Evolutionary conservation across 75 land plant species (phyloP).

Genomic region (Cupressus sempervirens): DNA sequence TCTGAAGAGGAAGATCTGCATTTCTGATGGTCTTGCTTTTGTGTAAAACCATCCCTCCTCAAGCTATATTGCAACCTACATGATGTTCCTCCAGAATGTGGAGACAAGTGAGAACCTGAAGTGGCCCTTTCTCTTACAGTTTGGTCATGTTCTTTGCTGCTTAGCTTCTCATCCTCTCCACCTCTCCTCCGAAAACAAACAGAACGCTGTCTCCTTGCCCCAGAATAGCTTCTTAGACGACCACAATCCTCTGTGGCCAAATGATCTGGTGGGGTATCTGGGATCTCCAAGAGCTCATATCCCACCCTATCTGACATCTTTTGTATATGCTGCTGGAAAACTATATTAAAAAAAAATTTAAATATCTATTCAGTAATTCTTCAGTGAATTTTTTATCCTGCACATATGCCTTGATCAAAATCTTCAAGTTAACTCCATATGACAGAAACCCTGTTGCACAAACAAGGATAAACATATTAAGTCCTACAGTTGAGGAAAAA

Average conservation of each 20-base stretch:
- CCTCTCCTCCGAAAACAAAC: neutral
- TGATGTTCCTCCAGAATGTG: neutral
- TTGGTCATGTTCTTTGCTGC: neutral
- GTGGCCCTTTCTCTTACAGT: neutral
- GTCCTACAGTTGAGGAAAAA: neutral
- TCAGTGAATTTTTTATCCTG: neutral
- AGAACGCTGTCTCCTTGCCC: neutral
- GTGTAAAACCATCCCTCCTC: neutral
- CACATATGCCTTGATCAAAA: neutral
- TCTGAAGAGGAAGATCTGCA: neutral
- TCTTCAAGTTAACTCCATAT: neutral
- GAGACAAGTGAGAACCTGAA: neutral
- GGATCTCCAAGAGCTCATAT: constrained; percentile 9
- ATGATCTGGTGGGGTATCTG: constrained; percentile 2
- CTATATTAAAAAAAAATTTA: neutral
- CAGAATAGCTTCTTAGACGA: neutral
- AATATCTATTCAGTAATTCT: neutral
- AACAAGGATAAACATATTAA: neutral
- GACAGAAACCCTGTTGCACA: neutral
- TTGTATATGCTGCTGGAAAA: neutral
- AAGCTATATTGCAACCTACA: neutral
- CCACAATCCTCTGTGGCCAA: neutral
- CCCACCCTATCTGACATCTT: neutral
- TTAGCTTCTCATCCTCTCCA: neutral
- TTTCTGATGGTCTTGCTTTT: neutral